phyloP scores from a whole-genome alignment of 2,329 filamentous ascomycete species.

The Scytalidium sp. region DNA sequence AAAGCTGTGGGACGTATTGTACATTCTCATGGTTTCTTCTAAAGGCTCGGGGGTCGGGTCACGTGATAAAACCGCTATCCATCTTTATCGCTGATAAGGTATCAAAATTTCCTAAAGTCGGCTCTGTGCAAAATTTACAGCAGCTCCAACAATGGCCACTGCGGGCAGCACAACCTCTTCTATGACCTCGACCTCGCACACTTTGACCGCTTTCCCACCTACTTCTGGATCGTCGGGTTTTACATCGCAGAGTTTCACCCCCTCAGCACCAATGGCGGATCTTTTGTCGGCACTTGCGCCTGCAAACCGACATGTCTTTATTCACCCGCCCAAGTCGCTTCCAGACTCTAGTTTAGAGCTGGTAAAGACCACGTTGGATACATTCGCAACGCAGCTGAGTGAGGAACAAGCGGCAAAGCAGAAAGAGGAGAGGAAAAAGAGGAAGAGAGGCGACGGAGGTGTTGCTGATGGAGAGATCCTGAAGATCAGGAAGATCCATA shows the following conservation, averaged over 20 bases:
- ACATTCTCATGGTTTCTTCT: no score
- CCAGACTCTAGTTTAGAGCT: conserved; percentile 68
- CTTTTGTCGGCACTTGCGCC: conserved; percentile 22
- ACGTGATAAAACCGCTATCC: no score
- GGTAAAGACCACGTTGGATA: conserved; percentile 78
- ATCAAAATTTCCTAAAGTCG: neutral
- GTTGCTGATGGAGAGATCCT: conserved; percentile 50
- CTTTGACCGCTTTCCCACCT: conserved; percentile 49
- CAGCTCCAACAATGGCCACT: conserved; percentile 17
- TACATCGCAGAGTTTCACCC: conserved; percentile 29
- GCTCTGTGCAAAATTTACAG: neutral
- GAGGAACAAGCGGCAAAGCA: conserved; percentile 68
- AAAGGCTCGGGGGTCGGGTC: no score
- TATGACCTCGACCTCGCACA: conserved; percentile 62
- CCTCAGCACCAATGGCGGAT: conserved; percentile 15
- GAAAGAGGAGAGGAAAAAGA: conserved; percentile 69
- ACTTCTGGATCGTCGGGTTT: conserved; percentile 26
- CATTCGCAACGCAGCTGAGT: conserved; percentile 70
- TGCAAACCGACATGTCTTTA: conserved; percentile 48
- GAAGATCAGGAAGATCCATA: conserved; percentile 78
- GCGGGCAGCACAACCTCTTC: conserved; percentile 52
- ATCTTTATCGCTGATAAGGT: neutral
- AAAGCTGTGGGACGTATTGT: no score
- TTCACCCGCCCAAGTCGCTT: conserved; percentile 68
- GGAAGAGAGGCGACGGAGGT: conserved; percentile 62